phyloP scores from a whole-genome alignment of 495 filamentous ascomycete genomes.

The Hyphodiscus hymeniophilus region DNA sequence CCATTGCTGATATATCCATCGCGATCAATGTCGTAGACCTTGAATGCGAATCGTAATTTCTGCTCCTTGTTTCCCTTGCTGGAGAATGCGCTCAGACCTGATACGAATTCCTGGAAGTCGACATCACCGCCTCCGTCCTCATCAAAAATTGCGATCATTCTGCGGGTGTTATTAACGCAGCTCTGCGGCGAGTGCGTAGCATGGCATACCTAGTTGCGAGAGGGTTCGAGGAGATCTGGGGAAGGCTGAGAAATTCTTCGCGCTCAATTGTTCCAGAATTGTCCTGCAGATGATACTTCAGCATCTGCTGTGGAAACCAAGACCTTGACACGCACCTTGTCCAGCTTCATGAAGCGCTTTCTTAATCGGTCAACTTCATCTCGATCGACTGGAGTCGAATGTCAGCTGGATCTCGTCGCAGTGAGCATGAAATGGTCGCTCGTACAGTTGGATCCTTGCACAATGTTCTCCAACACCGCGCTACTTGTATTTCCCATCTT shows the following conservation, averaged over 20 bases:
- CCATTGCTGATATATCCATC: constrained; percentile 99
- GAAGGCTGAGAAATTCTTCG: constrained; percentile 94
- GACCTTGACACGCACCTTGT: constrained; percentile 60
- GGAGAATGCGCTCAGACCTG: constrained; percentile 88
- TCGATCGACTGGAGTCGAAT: constrained; percentile 66
- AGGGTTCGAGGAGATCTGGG: constrained; percentile 96
- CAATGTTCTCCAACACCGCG: constrained; percentile 87
- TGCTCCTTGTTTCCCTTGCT: constrained; percentile 99
- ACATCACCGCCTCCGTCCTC: constrained; percentile 97
- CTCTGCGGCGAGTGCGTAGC: not conserved
- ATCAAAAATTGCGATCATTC: constrained; percentile 99
- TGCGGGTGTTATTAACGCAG: constrained; percentile 24
- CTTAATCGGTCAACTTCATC: constrained; percentile 93
- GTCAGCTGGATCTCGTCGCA: not conserved
- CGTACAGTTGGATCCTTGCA: constrained; percentile 92
- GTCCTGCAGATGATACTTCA: constrained; percentile 50
- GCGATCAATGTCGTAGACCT: constrained; percentile 98
- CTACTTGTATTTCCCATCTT: constrained; percentile 79
- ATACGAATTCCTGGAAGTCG: constrained; percentile 99
- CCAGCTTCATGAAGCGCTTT: constrained; percentile 98
- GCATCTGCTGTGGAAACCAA: not conserved
- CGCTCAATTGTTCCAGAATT: constrained; percentile 97
- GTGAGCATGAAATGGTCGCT: constrained; percentile 9
- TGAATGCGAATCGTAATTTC: constrained; percentile 96
- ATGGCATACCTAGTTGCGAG: constrained; percentile 73